Conservation (phyloP, 2,329 filamentous ascomycete species). For the Lecanicillium sp. region DNA sequence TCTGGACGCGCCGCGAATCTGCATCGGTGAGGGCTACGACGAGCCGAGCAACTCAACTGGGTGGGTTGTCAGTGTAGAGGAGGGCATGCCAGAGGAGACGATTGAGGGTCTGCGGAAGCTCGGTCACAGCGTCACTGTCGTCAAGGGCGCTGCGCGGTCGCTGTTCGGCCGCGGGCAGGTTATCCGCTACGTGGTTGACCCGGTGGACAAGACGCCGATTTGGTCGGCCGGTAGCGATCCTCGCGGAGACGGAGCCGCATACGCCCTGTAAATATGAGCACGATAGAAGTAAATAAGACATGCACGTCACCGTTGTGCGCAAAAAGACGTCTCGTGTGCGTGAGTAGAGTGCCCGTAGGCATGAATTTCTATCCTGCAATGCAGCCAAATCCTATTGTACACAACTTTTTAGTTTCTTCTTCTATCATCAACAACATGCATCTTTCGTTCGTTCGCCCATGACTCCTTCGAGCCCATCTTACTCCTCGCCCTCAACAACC, state of each 20-base stretch:
- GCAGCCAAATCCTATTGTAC: too few species aligned
- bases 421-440: neutral
- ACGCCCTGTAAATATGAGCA: slow-evolving; percentile 30
- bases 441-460: neutral
- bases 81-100: slow-evolving; percentile 66
- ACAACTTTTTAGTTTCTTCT: too few species aligned
- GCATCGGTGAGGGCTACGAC: slow-evolving; percentile 70
- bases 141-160: slow-evolving; percentile 58
- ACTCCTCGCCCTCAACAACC: slow-evolving; percentile 51
- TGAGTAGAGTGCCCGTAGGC: too few species aligned
- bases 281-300: too few species aligned
- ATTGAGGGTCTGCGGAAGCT: slow-evolving; percentile 59
- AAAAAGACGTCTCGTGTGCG: neutral
- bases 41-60: slow-evolving; percentile 52
- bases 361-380: too few species aligned
- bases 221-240: slow-evolving; percentile 89
- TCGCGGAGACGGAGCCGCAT: slow-evolving; percentile 72
- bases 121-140: slow-evolving; percentile 67
- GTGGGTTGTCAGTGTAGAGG: slow-evolving; percentile 70
- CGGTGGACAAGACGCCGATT: slow-evolving; percentile 59
- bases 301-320: neutral
- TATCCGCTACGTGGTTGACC: slow-evolving; percentile 69
- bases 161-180: slow-evolving; percentile 85
- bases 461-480: slow-evolving; percentile 18
- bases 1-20: slow-evolving; percentile 85